Conservation (phyloP, 345 rosid species). For the Toxicodendron radicans region DNA sequence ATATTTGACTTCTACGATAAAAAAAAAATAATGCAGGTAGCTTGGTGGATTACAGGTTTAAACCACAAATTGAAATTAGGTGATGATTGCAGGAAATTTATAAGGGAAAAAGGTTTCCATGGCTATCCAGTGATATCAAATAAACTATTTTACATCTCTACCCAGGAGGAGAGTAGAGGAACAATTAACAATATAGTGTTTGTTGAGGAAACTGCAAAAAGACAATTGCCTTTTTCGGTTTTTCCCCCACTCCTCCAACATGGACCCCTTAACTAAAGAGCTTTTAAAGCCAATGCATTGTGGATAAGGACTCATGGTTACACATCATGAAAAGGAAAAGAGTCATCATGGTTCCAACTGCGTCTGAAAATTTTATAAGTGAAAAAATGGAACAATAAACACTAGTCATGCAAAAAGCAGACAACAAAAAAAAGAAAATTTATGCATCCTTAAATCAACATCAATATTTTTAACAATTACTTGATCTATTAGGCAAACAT, state of each 20-base stretch:
- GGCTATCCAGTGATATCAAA: neutral
- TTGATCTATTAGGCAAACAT: neutral
- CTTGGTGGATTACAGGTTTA: neutral
- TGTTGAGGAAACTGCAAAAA: neutral
- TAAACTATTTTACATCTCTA: neutral
- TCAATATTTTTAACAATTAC: conserved; percentile 7
- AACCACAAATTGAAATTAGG: neutral
- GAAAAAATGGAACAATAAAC: neutral
- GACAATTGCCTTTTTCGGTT: neutral
- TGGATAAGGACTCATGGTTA: neutral
- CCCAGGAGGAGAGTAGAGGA: neutral
- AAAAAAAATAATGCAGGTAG: neutral
- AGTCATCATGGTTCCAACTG: neutral
- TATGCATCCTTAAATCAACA: conserved; percentile 2
- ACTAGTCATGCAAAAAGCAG: neutral
- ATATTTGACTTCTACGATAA: neutral
- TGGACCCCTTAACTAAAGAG: neutral
- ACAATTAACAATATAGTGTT: neutral
- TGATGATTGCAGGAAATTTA: neutral
- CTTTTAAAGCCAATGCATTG: neutral
- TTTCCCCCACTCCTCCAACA: neutral
- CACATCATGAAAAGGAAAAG: neutral
- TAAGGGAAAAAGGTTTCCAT: neutral
- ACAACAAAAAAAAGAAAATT: neutral
- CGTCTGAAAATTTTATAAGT: neutral